phyloP scores from a whole-genome alignment of 225 moss, liverwort and hornwort species.

The Pseudisothecium myosuroides region DNA sequence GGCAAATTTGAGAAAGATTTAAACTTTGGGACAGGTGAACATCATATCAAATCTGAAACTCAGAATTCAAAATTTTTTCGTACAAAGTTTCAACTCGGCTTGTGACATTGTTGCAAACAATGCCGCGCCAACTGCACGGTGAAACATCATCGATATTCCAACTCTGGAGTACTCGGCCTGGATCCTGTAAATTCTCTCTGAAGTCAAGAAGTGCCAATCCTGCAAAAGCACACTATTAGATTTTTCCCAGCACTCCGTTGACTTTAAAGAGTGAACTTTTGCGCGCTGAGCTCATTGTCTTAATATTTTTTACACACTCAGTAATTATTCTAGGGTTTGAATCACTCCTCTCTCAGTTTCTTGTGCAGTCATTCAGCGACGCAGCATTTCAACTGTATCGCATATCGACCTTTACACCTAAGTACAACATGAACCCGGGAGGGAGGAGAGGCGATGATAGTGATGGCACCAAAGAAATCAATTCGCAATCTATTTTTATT shows the following conservation, averaged over 20 bases:
- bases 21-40: background rate
- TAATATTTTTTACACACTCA: background rate
- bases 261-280: background rate
- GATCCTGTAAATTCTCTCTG: constrained; percentile 22
- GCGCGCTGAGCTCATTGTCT: background rate
- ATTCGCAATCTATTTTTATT: background rate
- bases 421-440: background rate
- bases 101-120: constrained; percentile 17
- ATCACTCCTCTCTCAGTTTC: background rate
- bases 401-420: background rate
- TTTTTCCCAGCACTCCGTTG: background rate
- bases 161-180: constrained; percentile 6
- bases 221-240: background rate
- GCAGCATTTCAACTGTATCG: background rate
- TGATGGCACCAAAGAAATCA: background rate
- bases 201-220: constrained; percentile 49
- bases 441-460: background rate
- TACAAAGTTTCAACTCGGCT: constrained; percentile 13
- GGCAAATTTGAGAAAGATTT: background rate
- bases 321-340: background rate
- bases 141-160: constrained; percentile 18
- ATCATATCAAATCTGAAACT: background rate
- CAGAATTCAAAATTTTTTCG: background rate
- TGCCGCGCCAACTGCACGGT: constrained; percentile 41
- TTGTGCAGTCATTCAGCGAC: background rate